A percentile compares a stretch with the other conserved stretches of the same genome.
These are phyloP conservation scores for Arthrobotrys megalospora DNA, from an alignment of 2,329 filamentous ascomycete species.

Conservation along the genomic window DNA sequence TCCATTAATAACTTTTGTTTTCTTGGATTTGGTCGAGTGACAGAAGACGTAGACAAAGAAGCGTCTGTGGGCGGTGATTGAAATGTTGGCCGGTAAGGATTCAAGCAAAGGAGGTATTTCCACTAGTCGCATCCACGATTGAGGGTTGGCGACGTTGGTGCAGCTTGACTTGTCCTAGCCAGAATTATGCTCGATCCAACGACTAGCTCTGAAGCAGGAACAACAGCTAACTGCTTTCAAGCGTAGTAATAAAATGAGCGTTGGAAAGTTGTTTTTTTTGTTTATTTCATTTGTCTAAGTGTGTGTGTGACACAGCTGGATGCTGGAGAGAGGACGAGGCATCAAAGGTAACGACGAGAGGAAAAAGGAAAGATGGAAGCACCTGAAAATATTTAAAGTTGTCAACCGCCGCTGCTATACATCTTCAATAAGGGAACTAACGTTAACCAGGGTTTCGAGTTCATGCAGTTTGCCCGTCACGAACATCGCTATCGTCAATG, in stretches of 20 bases:
- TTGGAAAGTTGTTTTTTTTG: slow-evolving; percentile 28
- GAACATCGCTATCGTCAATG: background rate
- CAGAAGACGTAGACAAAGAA: slow-evolving; percentile 31
- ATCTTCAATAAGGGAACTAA: background rate
- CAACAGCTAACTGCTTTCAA: slow-evolving; percentile 21
- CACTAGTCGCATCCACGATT: slow-evolving; percentile 1
- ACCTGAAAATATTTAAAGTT: slow-evolving; percentile 42
- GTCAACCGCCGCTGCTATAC: slow-evolving; percentile 21
- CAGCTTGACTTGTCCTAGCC: slow-evolving; percentile 39
- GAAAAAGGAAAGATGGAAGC: slow-evolving; percentile 15
- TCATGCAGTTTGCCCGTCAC: background rate
- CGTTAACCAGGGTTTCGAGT: background rate
- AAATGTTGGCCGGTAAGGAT: slow-evolving; percentile 49
- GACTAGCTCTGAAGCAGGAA: slow-evolving; percentile 18
- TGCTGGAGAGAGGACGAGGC: background rate
- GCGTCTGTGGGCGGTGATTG: slow-evolving; percentile 16
- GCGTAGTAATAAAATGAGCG: slow-evolving; percentile 10
- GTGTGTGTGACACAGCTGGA: slow-evolving; percentile 48
- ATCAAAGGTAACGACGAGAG: slow-evolving; percentile 3
- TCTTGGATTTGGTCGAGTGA: slow-evolving; percentile 15
- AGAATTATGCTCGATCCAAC: slow-evolving; percentile 31
- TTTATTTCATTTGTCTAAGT: slow-evolving; percentile 12
- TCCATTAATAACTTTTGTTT: slow-evolving; percentile 41
- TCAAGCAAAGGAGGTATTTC: background rate
- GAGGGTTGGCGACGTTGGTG: slow-evolving; percentile 39